Evolutionary conservation across 2,329 filamentous ascomycete species (phyloP).

Genomic region (Aplosporella prunicola): DNA sequence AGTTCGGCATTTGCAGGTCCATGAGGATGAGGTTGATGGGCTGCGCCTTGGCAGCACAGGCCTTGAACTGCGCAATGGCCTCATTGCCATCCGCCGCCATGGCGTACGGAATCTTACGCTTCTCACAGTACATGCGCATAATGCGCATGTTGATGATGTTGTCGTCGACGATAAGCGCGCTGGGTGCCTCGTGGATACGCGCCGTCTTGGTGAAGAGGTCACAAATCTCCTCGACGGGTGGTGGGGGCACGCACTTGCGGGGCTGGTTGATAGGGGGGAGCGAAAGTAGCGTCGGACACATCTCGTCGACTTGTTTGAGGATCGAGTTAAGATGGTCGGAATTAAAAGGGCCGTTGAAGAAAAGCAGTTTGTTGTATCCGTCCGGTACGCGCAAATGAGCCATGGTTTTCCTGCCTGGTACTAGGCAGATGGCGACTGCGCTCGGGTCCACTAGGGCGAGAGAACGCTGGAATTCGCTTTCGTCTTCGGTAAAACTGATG

Average conservation of each 20-base stretch:
- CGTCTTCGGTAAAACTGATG: conserved; percentile 19
- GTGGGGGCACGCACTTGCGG: too few relatives aligned
- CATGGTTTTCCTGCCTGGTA: conserved; percentile 18
- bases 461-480: conserved; percentile 14
- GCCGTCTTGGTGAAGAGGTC: conserved; percentile 1
- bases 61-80: conserved; percentile 32
- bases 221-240: too few relatives aligned
- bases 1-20: conserved; percentile 38
- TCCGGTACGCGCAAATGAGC: conserved; percentile 14
- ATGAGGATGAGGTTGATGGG: conserved; percentile 35
- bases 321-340: conserved; percentile 15
- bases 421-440: conserved; percentile 22
- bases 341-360: conserved; percentile 21
- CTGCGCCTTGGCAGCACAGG: conserved; percentile 15
- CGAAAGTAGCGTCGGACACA: conserved; percentile 8
- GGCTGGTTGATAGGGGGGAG: too few relatives aligned
- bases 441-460: conserved; percentile 11
- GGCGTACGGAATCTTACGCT: conserved; percentile 33
- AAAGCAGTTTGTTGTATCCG: conserved; percentile 17
- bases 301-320: conserved; percentile 10
- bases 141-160: conserved; percentile 43
- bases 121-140: conserved; percentile 39
- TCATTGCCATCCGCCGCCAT: conserved; percentile 37
- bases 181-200: conserved; percentile 2
- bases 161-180: conserved; percentile 38